These are phyloP conservation scores for Teunomyces barrocoloradensis DNA, from an alignment of 805 yeast species.

Conservation along the genomic window DNA sequence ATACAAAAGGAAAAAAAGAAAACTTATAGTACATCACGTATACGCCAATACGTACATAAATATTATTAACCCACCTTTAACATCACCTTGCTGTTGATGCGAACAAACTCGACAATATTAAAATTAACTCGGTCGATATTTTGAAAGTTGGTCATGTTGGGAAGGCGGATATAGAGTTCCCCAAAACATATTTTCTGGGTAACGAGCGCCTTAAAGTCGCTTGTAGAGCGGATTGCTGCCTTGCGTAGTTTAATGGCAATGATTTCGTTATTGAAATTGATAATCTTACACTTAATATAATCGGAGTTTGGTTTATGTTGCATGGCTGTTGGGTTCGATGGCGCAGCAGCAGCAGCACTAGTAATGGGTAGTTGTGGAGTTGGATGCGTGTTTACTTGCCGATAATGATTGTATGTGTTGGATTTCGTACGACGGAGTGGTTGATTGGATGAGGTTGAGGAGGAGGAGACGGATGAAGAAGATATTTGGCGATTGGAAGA, in stretches of 20 bases:
- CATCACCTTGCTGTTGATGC: slow-evolving; percentile 18
- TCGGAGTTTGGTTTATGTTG: not conserved
- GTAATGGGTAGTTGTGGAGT: not conserved
- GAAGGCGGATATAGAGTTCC: slow-evolving; percentile 25
- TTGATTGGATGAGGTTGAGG: slow-evolving; percentile 4
- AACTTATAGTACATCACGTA: not conserved
- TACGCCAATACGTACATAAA: not conserved
- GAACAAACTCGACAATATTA: slow-evolving; percentile 18
- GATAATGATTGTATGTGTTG: slow-evolving; percentile 32
- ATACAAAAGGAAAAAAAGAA: not conserved
- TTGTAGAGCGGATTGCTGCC: slow-evolving; percentile 17
- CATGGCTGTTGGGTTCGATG: not conserved
- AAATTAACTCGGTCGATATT: slow-evolving; percentile 26
- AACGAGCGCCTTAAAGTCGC: slow-evolving; percentile 25
- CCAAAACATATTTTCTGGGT: slow-evolving; percentile 23
- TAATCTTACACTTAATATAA: slow-evolving; percentile 27
- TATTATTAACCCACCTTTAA: slow-evolving; percentile 18
- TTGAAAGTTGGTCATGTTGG: slow-evolving; percentile 20
- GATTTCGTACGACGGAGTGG: slow-evolving; percentile 22
- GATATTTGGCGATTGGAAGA: too few relatives aligned
- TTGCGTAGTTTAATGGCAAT: slow-evolving; percentile 25
- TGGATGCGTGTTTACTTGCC: slow-evolving; percentile 14
- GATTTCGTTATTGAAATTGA: slow-evolving; percentile 24
- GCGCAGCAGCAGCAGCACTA: too few relatives aligned
- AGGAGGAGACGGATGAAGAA: too few relatives aligned